phyloP scores from a whole-genome alignment of 352 stramenopile species.

The Pythium graminicola region DNA sequence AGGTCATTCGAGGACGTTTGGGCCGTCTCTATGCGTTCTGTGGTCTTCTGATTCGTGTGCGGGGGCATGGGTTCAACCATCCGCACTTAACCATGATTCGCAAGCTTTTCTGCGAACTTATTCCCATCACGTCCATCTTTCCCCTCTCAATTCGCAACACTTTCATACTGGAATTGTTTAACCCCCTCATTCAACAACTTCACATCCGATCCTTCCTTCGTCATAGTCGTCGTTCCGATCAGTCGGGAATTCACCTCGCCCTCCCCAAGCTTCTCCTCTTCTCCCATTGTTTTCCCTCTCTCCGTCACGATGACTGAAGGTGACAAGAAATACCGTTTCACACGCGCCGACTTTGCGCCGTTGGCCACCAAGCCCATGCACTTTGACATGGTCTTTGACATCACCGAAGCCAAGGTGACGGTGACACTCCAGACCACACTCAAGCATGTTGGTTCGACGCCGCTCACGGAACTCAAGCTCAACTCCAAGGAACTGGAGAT shows the following conservation, averaged over 20 bases:
- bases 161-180: too few species aligned
- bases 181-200: background rate
- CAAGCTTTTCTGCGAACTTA: conserved; percentile 8
- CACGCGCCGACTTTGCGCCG: conserved; percentile 54
- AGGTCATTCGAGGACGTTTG: conserved; percentile 9
- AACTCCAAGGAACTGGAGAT: conserved; percentile 75
- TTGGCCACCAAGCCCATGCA: conserved; percentile 62
- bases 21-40: conserved; percentile 10
- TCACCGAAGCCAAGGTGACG: conserved; percentile 50
- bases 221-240: conserved; percentile 1
- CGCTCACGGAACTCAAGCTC: conserved; percentile 54
- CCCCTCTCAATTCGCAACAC: background rate
- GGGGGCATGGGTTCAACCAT: background rate
- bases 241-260: conserved; percentile 21
- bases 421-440: conserved; percentile 70
- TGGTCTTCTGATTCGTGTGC: conserved; percentile 13
- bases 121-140: conserved; percentile 1
- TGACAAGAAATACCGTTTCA: conserved; percentile 70
- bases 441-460: conserved; percentile 32
- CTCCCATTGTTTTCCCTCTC: background rate
- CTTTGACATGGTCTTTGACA: conserved; percentile 78
- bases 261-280: conserved; percentile 1
- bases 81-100: conserved; percentile 9
- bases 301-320: background rate
- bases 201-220: background rate